Evolutionary conservation across 2,329 filamentous ascomycete species (phyloP), one percentile per base, ranked within the genome.

Genomic region (Pseudopithomyces maydicus): DNA sequence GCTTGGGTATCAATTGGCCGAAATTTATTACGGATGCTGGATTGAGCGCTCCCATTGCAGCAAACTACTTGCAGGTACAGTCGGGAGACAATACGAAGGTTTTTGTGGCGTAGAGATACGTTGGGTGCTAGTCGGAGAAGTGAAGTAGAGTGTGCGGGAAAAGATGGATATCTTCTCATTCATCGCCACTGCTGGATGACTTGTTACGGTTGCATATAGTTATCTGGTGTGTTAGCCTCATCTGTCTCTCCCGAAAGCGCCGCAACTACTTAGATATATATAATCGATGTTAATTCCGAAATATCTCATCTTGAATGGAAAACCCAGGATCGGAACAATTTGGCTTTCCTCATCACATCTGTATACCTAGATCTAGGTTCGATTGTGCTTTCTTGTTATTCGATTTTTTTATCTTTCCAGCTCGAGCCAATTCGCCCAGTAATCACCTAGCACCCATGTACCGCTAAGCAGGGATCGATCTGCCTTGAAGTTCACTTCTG

Each of bases 31-130:
- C 22, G 5, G 66, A 68, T 61, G 67, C 67, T 14, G 63, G 64
- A 5, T 51, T 70, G 52, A 59, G 49, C 15, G 58, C 43, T 11
- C 65, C 67, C 39, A 47, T 70, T 43, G 58, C 56, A 23, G 67
- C 59, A 3, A 69, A 66, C 39, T 69, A 64, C 54, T 38, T 70
- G 55, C 64, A 65, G 48, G 67, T 70, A 20, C 67, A 65, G 57
- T 65, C 61, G 52, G 66, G 66, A 17, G 66, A 67, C 56, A 69
- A 67, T 33, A 62, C 60, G 12, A 61, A 56, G 56, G 52, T 50
- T 42, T 55, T 59, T 47, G 41, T 33, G 14, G 53, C 43, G 41
- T 62, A 45, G 26, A 20, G 22, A 14, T n/a, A 3, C 6, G 15
- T 5, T 26, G 20, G 4, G 8, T 8, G 26, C 5, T 38, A 38